Base-by-base conservation (phyloP, 1,284 basidiomycete species). In the Megacollybia platyphylla region DNA sequence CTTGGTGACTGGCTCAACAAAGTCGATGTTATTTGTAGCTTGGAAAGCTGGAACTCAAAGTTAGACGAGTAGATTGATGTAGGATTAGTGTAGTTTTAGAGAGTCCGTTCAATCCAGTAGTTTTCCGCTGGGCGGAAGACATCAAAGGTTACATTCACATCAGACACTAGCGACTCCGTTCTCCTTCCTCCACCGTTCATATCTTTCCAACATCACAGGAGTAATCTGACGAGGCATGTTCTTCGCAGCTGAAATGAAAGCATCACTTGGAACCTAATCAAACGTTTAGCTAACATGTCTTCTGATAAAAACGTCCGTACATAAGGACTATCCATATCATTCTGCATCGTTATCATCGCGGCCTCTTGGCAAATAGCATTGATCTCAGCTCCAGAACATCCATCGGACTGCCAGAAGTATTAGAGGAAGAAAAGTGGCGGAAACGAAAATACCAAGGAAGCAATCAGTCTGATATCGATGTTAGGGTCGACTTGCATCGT, bases 321-420 rank as follows among this genome's bases (percentile, higher is more conserved):
- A 52, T 67, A 73, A 30, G 76, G 69, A 4, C 88, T 81, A 46
- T 88, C 59, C 18, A 97, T 78, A 57, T 96, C 74, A 48, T 77
- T 71, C 53, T 88, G 81, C 88, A 96, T 94, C 0, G 92, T 87
- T 32, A 84, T 58, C 49, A 98, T 61, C 0, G 94, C 96, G 1
- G 96, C 96, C 60, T 98, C 94, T 64, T 98, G 96, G 57, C 93
- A 97, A 40, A 98, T 73, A 1, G 86, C 79, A 5, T 80, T 74
- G 24, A 98, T 81, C 57, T 99, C 96, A 5, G 96, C 96, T 7
- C 96, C 96, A 8, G 94, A 97, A 56, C 90, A 98, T 0, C 94
- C 96, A 7, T 87, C 79, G 3, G 90, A 87, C 92, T 97, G 51
- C 4, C 15, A 20, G 37, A 39, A 35, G 28, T 40, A 9, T 27